These are phyloP conservation scores for Backusella liffmaniae DNA, from an alignment of 192 early-diverging fungal genomes.

Conservation along the genomic window DNA sequence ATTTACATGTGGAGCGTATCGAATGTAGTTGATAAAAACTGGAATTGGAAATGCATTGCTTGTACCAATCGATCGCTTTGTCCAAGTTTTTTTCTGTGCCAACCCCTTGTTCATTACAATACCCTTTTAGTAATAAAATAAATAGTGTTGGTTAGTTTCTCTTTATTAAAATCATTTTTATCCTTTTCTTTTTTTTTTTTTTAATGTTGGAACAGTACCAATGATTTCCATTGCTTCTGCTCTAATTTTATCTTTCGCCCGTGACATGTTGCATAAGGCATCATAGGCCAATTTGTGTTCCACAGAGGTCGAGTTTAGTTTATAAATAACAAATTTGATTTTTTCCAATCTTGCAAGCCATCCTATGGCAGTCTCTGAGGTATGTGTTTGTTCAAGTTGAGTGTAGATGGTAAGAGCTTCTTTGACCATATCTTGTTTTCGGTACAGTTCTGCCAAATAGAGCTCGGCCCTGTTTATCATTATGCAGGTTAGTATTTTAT, in stretches of 20 bases:
- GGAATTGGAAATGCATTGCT: background rate
- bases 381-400: background rate
- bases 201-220: background rate
- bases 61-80: slow-evolving; percentile 21
- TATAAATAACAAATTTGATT: background rate
- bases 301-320: background rate
- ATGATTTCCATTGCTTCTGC: slow-evolving; percentile 1
- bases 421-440: slow-evolving; percentile 10
- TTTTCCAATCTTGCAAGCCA: background rate
- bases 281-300: background rate
- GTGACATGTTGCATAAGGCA: background rate
- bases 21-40: slow-evolving; percentile 4
- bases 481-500: background rate
- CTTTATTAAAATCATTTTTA: background rate
- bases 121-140: background rate
- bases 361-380: background rate
- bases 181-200: background rate
- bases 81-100: background rate
- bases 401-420: slow-evolving; percentile 13
- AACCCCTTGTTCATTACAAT: slow-evolving; percentile 28
- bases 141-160: background rate
- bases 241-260: background rate
- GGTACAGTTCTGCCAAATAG: slow-evolving; percentile 19
- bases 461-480: slow-evolving; percentile 16
- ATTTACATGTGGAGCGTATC: slow-evolving; percentile 15